Percentiles rank a stretch among this genome's conserved stretches.
Evolutionary conservation across 2,329 filamentous ascomycete genomes (phyloP).

Genomic region (Epichloe sp.): DNA sequence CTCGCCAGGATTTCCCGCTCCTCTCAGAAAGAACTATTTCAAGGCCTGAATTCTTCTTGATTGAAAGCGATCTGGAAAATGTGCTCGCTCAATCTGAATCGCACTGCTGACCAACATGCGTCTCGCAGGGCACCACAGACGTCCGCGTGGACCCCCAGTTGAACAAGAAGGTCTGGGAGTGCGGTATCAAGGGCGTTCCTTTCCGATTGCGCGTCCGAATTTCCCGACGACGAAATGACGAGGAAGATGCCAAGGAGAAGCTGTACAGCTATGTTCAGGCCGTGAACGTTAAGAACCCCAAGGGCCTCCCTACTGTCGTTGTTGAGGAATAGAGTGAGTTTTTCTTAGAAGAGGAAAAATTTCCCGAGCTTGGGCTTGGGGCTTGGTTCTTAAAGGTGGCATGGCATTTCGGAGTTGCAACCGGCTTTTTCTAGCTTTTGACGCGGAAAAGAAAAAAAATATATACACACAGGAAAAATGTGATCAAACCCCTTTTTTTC

Average conservation of each 20-base stretch:
- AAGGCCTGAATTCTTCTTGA: not conserved
- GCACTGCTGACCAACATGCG: slow-evolving; percentile 11
- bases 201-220: slow-evolving; percentile 97
- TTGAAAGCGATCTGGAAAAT: not conserved
- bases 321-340: slow-evolving; percentile 54
- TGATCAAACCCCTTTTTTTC: slow-evolving; percentile 18
- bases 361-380: slow-evolving; percentile 26
- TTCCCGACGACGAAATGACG: slow-evolving; percentile 99
- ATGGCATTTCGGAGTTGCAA: slow-evolving; percentile 35
- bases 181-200: slow-evolving; percentile 95
- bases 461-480: slow-evolving; percentile 14
- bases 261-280: slow-evolving; percentile 99
- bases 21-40: not conserved
- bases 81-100: not conserved
- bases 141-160: slow-evolving; percentile 97
- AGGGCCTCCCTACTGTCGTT: slow-evolving; percentile 87
- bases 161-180: slow-evolving; percentile 99
- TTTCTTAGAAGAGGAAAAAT: slow-evolving; percentile 5
- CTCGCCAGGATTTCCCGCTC: not conserved
- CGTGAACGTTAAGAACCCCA: slow-evolving; percentile 98
- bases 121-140: slow-evolving; percentile 73
- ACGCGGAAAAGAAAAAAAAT: slow-evolving; percentile 23
- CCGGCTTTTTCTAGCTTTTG: slow-evolving; percentile 31
- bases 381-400: slow-evolving; percentile 28
- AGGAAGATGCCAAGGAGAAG: slow-evolving; percentile 99